Conservation (phyloP, 2,329 filamentous ascomycete genomes). For the Coleophoma crateriformis region DNA sequence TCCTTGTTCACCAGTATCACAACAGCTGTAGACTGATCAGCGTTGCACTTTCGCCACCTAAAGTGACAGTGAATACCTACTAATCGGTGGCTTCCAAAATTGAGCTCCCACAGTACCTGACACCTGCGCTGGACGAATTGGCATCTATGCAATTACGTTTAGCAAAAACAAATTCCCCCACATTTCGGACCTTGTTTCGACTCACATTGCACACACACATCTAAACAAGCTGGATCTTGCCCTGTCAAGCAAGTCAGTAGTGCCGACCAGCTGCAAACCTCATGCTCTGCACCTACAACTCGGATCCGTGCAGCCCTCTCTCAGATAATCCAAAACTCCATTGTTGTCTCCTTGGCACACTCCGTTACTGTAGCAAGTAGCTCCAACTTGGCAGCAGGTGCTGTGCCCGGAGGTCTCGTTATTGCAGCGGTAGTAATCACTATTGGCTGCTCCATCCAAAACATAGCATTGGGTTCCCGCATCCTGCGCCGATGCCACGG, state of each 20-base stretch:
- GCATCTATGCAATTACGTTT: conserved; percentile 5
- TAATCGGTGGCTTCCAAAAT: conserved; percentile 16
- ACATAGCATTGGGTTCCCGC: conserved; percentile 13
- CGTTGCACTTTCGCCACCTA: too few species aligned
- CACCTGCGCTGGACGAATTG: conserved; percentile 11
- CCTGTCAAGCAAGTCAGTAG: neutral
- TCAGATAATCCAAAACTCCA: conserved; percentile 13
- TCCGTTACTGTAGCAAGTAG: conserved; percentile 17
- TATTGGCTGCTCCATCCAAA: conserved; percentile 9
- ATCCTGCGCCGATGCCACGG: neutral
- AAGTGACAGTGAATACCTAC: conserved; percentile 1
- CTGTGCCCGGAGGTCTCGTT: conserved; percentile 15
- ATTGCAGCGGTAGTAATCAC: conserved; percentile 12
- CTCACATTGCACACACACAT: conserved; percentile 15
- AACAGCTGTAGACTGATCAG: conserved; percentile 5
- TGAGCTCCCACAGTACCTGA: conserved; percentile 13
- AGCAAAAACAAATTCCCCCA: neutral
- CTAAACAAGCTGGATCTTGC: conserved; percentile 14
- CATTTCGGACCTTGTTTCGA: neutral
- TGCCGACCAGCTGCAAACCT: neutral
- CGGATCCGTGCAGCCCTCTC: conserved; percentile 19
- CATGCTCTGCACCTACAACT: conserved; percentile 6
- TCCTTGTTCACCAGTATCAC: conserved; percentile 10
- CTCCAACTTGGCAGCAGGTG: conserved; percentile 12
- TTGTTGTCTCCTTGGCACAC: conserved; percentile 14